Conservation (phyloP, 176 grass and related monocot species). For the Phragmites australis region DNA sequence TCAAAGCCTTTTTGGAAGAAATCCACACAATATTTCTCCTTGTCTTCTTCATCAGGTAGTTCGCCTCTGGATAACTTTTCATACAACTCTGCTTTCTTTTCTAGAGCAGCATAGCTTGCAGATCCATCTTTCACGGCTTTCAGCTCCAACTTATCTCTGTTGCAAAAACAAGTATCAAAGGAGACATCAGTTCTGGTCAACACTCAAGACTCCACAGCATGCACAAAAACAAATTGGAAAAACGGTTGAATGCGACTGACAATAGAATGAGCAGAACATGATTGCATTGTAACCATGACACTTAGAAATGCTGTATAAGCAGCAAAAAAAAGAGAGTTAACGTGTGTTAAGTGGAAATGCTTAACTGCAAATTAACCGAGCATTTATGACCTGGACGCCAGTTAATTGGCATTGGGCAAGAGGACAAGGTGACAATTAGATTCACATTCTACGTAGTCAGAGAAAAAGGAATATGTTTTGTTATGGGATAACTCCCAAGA, state of each 20-base stretch:
- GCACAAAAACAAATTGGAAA: neutral
- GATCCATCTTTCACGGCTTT: slow-evolving; percentile 86
- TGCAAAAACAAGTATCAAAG: slow-evolving; percentile 17
- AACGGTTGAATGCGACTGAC: neutral
- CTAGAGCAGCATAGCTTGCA: slow-evolving; percentile 74
- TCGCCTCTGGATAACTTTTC: slow-evolving; percentile 77
- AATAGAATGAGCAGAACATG: neutral
- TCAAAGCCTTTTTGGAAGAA: slow-evolving; percentile 84
- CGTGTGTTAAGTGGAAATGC: neutral
- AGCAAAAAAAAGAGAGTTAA: neutral
- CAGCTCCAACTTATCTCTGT: slow-evolving; percentile 93
- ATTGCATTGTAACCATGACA: neutral
- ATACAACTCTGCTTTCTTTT: slow-evolving; percentile 90
- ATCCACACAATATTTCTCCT: slow-evolving; percentile 94
- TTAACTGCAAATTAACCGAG: neutral
- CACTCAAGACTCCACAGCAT: neutral
- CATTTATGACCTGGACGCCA: neutral
- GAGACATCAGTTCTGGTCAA: slow-evolving; percentile 20
- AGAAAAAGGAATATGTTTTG: neutral
- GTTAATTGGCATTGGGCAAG: neutral
- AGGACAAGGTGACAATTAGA: neutral
- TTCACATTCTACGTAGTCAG: neutral
- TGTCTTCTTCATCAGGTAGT: slow-evolving; percentile 88
- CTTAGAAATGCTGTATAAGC: neutral
- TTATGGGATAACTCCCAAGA: neutral